Base-by-base conservation (phyloP, 2,329 filamentous ascomycete genomes). In the Bipolaris sorokiniana region DNA sequence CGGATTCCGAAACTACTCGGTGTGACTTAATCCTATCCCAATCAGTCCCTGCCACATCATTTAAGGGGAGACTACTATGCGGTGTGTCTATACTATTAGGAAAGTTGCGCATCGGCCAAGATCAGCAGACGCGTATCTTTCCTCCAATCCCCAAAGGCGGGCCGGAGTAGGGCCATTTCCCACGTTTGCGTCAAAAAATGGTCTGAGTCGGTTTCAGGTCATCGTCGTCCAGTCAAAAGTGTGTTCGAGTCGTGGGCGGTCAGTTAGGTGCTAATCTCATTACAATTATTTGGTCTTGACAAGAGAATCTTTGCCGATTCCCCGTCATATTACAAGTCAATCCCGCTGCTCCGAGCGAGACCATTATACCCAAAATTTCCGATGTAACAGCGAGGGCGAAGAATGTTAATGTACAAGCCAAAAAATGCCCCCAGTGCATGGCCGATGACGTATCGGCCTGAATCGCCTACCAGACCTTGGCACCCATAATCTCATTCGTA, bases 321-420 rank as follows among this genome's bases (percentile, higher is more conserved):
- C 41, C 41, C 42, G 23, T 20, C 16, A 51, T 26, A 53, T 59
- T 61, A 59, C 34, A 59, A 59, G 13, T 5, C 31, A 26, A 20
- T 45, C 13, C 37, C 26, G 36, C 36, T 36, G 28, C 34, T 38
- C 20, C 16, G 15, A 31, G 42, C 33, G 5, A 26, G 37, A 34
- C 51, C 15, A 5, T 20, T 41, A 33, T 47, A 54, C 50, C 42
- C 42, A 28, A 56, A 62, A 50, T 13, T 47, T 37, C 20, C 20
- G 20, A 31, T 55, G 56, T 57, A 59, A 23, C 44, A 37, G 15
- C 34, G 53, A 57, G 38, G 52, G 53, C 48, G 26, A 36, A 44
- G 47, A 59, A 62, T 18, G 33, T 26, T 53, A 55, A 55, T 53
- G 18, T 58, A 57, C 57, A 58, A 48, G 23, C 54, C 16, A 47